Evolutionary conservation across 73 alveolate genomes (phyloP).

Genomic region (Stentor roeselii): DNA sequence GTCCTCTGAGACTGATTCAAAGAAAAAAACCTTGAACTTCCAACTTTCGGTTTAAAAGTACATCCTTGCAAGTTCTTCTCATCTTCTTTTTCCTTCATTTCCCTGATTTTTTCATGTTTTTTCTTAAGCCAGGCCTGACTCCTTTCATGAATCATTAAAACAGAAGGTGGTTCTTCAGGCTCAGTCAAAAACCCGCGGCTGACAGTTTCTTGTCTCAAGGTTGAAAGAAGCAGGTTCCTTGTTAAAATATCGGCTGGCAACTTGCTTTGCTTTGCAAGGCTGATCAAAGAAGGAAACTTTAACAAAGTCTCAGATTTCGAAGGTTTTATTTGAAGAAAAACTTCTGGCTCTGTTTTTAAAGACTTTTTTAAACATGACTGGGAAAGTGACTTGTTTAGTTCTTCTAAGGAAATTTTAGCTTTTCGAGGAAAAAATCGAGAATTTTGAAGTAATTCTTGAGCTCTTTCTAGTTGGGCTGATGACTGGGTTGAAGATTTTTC

Average conservation of each 20-base stretch:
- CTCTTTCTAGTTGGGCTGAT: not conserved
- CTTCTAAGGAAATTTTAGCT: not conserved
- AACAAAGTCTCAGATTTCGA: not conserved
- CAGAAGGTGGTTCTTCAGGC: not conserved
- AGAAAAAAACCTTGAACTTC: not conserved
- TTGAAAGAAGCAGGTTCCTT: not conserved
- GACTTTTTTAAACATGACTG: not conserved
- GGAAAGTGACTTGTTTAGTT: not conserved
- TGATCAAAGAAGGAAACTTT: not conserved
- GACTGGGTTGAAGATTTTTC: not conserved
- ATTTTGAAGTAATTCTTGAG: not conserved
- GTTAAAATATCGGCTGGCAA: not conserved
- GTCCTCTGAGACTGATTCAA: not conserved
- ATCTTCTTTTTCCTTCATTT: not conserved
- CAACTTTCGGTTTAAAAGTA: not conserved
- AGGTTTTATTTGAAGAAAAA: not conserved
- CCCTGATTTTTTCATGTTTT: not conserved
- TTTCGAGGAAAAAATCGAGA: not conserved
- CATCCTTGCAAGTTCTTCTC: not conserved
- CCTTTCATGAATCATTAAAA: not conserved
- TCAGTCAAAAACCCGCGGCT: not conserved
- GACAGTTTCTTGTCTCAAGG: not conserved
- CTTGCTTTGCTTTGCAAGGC: not conserved
- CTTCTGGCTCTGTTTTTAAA: not conserved
- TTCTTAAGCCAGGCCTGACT: not conserved